These are phyloP conservation scores for Marchantia polymorpha DNA, from an alignment of 225 moss, liverwort and hornwort genomes.

Conservation along the genomic window DNA sequence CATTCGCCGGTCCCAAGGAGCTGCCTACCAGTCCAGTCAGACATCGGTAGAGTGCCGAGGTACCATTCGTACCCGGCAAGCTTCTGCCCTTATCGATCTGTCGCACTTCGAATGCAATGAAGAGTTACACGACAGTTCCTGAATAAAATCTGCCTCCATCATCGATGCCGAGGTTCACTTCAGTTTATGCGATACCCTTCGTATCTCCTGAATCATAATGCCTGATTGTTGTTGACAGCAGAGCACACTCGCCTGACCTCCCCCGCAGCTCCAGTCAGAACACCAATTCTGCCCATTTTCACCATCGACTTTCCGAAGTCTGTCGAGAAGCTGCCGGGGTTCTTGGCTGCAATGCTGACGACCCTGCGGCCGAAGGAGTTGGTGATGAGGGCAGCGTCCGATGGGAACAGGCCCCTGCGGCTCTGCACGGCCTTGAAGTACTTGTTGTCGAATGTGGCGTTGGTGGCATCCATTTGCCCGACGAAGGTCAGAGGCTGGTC, in stretches of 20 bases:
- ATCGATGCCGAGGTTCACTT: too few species aligned
- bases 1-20: too few species aligned
- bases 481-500: conserved; percentile 43
- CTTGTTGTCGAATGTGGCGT: conserved; percentile 62
- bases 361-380: conserved; percentile 16
- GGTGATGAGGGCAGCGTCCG: conserved; percentile 53
- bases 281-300: not conserved
- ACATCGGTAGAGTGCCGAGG: too few species aligned
- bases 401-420: conserved; percentile 50
- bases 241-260: not conserved
- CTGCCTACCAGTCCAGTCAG: too few species aligned
- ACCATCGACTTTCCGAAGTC: not conserved
- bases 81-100: too few species aligned
- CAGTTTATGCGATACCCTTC: too few species aligned
- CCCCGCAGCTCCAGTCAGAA: not conserved
- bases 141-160: too few species aligned
- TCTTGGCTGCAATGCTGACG: too few species aligned
- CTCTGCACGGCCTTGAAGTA: conserved; percentile 59
- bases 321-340: too few species aligned
- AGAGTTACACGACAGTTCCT: too few species aligned
- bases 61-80: too few species aligned
- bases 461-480: conserved; percentile 44
- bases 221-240: not conserved
- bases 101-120: too few species aligned
- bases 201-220: not conserved